Evolutionary conservation across 2,329 filamentous ascomycete genomes (phyloP).

Genomic region (Penicillium sp.): DNA sequence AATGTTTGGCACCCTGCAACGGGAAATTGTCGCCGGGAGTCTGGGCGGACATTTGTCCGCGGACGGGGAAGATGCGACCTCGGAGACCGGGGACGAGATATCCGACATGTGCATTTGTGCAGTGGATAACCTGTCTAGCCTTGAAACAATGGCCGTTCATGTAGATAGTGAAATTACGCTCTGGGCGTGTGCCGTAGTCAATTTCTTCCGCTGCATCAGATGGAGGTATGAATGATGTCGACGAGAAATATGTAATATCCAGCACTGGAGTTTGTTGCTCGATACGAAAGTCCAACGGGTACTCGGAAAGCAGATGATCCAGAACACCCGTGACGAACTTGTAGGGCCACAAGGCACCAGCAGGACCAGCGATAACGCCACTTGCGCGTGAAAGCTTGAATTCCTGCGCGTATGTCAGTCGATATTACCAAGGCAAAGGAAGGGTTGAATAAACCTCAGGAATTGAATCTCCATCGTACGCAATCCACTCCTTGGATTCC

Average conservation of each 20-base stretch:
- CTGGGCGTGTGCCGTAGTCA: neutral
- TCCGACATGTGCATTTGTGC: constrained; percentile 52
- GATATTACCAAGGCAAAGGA: neutral
- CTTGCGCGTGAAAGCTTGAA: constrained; percentile 20
- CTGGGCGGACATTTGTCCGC: constrained; percentile 44
- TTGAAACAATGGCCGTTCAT: constrained; percentile 46
- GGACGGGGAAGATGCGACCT: constrained; percentile 36
- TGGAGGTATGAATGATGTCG: too few relatives aligned
- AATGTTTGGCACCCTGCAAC: constrained; percentile 34
- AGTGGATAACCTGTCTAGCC: constrained; percentile 52
- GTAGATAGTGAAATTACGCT: constrained; percentile 37
- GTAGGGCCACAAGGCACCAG: constrained; percentile 32
- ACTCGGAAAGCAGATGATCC: constrained; percentile 9
- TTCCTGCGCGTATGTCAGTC: constrained; percentile 13
- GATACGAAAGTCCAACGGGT: constrained; percentile 35
- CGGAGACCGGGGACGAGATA: constrained; percentile 48
- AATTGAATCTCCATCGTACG: constrained; percentile 21
- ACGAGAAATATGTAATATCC: neutral
- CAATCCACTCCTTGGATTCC: constrained; percentile 25
- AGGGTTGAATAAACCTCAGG: constrained; percentile 12
- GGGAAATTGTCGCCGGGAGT: constrained; percentile 28
- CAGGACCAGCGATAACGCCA: constrained; percentile 26
- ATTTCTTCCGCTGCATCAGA: constrained; percentile 13
- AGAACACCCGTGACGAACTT: constrained; percentile 28
- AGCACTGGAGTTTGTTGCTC: constrained; percentile 22